phyloP scores from a whole-genome alignment of 495 filamentous ascomycete species.

The Letharia columbiana region DNA sequence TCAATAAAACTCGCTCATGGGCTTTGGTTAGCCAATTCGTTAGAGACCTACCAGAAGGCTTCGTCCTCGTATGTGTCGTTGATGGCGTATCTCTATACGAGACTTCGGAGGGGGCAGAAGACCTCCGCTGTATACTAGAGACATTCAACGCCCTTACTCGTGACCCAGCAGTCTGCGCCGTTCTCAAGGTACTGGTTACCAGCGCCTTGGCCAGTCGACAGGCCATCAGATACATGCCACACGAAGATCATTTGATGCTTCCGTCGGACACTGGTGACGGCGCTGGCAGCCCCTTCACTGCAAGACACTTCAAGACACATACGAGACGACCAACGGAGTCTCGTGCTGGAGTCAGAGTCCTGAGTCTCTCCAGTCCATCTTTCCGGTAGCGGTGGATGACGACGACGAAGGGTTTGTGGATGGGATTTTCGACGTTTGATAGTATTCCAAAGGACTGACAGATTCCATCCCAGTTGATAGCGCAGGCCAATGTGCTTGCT shows the following conservation, averaged over 20 bases:
- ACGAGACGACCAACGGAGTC: not conserved
- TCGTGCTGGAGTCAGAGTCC: not conserved
- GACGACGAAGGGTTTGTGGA: not conserved
- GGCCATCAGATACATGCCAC: not conserved
- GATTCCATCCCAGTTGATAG: not conserved
- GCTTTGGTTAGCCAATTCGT: not conserved
- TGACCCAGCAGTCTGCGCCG: not conserved
- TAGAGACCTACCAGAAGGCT: constrained; percentile 1
- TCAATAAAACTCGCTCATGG: not conserved
- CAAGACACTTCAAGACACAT: not conserved
- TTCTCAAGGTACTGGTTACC: constrained; percentile 2
- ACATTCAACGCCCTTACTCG: not conserved
- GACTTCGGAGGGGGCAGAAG: not conserved
- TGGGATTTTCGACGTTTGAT: not conserved
- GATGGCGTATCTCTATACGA: constrained; percentile 15
- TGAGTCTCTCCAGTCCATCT: not conserved
- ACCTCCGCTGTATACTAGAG: not conserved
- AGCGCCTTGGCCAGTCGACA: constrained; percentile 8
- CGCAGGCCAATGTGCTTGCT: not conserved
- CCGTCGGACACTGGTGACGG: not conserved
- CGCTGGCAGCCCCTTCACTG: not conserved
- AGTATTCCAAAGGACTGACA: not conserved
- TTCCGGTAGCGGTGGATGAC: not conserved
- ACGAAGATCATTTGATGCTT: not conserved
- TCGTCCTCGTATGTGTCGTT: constrained; percentile 12